Evolutionary conservation across 768 basidiomycete genomes (phyloP).

Genomic region (Sporobolomyces roseus): DNA sequence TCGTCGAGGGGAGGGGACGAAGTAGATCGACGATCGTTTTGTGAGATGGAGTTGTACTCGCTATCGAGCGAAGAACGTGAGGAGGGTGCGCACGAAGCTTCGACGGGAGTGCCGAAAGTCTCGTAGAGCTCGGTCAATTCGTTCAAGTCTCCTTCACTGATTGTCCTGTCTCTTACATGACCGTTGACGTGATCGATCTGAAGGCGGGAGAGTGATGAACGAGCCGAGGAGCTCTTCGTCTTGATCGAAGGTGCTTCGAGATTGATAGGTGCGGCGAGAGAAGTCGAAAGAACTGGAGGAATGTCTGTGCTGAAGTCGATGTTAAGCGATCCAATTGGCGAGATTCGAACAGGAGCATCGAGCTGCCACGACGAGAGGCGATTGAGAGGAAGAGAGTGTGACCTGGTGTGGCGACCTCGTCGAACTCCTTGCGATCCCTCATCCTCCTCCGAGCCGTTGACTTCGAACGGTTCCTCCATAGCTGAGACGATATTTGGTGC

Average conservation of each 20-base stretch:
- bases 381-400: neutral
- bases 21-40: no score
- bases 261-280: no score
- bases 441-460: neutral
- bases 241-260: no score
- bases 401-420: neutral
- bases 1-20: neutral
- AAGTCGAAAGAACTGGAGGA: neutral
- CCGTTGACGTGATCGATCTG: neutral
- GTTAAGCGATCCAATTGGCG: conserved; percentile 15
- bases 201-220: neutral
- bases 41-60: no score
- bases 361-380: conserved; percentile 9
- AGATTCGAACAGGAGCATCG: conserved; percentile 1
- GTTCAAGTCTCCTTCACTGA: neutral
- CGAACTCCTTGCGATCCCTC: neutral
- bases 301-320: neutral
- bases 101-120: conserved; percentile 8
- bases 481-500: neutral
- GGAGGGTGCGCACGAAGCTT: neutral
- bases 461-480: no score
- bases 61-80: no score
- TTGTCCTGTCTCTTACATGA: neutral
- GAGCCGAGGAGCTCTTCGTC: no score
- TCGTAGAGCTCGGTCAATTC: conserved; percentile 12